Evolutionary conservation across 805 yeast genomes (phyloP).

Genomic region (Komagataella phaffii): DNA sequence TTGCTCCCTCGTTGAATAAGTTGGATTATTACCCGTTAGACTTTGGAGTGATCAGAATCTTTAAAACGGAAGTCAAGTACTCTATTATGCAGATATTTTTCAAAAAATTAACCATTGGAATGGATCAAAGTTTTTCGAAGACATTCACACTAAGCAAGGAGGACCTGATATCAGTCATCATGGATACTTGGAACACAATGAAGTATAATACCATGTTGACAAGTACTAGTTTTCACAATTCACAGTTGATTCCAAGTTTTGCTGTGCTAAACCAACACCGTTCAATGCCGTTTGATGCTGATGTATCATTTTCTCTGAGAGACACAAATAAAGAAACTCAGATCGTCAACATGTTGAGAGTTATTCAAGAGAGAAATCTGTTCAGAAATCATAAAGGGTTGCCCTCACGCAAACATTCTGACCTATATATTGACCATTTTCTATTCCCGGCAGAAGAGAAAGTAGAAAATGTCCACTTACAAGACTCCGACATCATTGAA

Average conservation of each 20-base stretch:
- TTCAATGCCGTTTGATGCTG: slow-evolving; percentile 1
- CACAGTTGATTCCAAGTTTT: slow-evolving; percentile 8
- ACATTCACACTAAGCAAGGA: slow-evolving; percentile 7
- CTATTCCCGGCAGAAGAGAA: slow-evolving; percentile 23
- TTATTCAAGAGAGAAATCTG: slow-evolving; percentile 8
- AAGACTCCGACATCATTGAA: slow-evolving; percentile 19
- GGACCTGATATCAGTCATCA: slow-evolving; percentile 12
- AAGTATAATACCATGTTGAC: slow-evolving; percentile 4
- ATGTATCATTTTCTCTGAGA: slow-evolving; percentile 3
- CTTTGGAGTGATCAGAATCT: slow-evolving; percentile 18
- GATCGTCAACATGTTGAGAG: slow-evolving; percentile 9
- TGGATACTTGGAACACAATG: slow-evolving; percentile 9
- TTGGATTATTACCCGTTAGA: slow-evolving; percentile 16
- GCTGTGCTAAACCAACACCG: slow-evolving; percentile 1
- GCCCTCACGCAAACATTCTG: not conserved
- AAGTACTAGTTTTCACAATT: slow-evolving; percentile 10
- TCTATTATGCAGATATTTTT: slow-evolving; percentile 7
- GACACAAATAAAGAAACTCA: slow-evolving; percentile 12
- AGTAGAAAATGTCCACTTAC: slow-evolving; percentile 16
- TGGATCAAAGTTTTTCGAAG: not conserved
- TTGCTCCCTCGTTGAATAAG: slow-evolving; percentile 9
- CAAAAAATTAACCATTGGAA: slow-evolving; percentile 3
- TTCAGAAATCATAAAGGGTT: slow-evolving; percentile 4
- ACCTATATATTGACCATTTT: slow-evolving; percentile 13
- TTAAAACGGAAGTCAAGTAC: slow-evolving; percentile 16